Evolutionary conservation across 2,329 filamentous ascomycete species (phyloP), one percentile per base, ranked within the genome.

Genomic region (Ramularia endophylla): DNA sequence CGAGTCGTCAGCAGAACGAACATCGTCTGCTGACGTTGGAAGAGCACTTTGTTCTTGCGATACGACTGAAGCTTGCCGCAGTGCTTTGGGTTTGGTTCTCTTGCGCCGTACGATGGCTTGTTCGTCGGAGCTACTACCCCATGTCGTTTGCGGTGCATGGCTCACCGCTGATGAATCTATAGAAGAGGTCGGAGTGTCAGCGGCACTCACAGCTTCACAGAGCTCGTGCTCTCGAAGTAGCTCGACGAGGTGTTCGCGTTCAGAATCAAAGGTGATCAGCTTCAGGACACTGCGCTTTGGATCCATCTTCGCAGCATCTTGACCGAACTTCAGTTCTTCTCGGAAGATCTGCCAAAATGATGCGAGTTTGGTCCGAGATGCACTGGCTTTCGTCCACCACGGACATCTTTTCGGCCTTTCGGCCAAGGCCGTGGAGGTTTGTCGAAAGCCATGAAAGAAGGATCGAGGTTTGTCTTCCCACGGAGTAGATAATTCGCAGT

Each of bases 51-150:
- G 35, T 4, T 37, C 35, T 6, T n/a, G 11, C n/a, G 8, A 8
- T 20, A 5, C 12, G 5, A 18, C 1, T 8, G 29, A 8, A 40
- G 2, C n/a, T 22, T 16, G 18, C 17, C 25, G n/a, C 17, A 9
- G 19, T 3, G 31, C 25, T 29, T 41, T 36, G 7, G 38, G 30
- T 28, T 36, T 36, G 8, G 32, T 41, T 22, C 18, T 33, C 31
- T 36, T 41, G 31, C 25, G 38, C 17, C 20, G 16, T 9, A 41
- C 32, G 8, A 27, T 31, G 33, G 17, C 38, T 7, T 7, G 5
- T 6, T 40, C 22, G 11, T 25, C 22, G 6, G 22, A 25, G 22
- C 22, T 25, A 25, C 22, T 25, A 25, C 22, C 22, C 22, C 22
- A 25, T 25, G 11, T 11, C 6, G 22, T 25, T 11, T 25, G 22